These are phyloP conservation scores for Sporothrix brasiliensis DNA, from an alignment of 2,329 filamentous ascomycete genomes.

Conservation along the genomic window DNA sequence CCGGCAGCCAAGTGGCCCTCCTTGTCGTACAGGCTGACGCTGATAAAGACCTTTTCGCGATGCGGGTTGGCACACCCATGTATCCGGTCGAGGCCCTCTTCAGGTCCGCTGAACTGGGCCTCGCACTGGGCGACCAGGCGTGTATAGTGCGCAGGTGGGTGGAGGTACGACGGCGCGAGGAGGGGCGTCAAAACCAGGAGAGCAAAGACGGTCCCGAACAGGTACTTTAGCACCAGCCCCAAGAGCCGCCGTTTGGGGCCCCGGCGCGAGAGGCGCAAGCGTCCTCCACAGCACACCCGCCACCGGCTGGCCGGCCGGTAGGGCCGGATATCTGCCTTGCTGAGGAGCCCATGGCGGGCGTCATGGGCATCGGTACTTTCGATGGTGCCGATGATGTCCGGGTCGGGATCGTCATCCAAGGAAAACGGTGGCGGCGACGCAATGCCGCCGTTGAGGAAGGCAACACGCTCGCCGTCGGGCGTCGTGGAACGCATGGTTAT, in stretches of 20 bases:
- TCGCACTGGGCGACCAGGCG: constrained; percentile 42
- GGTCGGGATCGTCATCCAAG: constrained; percentile 20
- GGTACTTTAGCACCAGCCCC: background rate
- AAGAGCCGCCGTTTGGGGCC: background rate
- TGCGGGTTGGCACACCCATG: constrained; percentile 46
- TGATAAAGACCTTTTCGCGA: constrained; percentile 72
- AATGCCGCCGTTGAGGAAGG: constrained; percentile 19
- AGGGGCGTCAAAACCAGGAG: constrained; percentile 36
- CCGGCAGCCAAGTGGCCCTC: constrained; percentile 63
- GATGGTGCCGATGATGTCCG: background rate
- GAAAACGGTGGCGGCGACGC: constrained; percentile 16
- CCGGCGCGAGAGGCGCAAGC: background rate
- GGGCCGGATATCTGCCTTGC: background rate
- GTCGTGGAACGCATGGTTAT: constrained; percentile 20
- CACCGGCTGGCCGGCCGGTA: background rate
- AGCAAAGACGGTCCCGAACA: background rate
- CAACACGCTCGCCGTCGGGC: constrained; percentile 27
- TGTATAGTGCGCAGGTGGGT: constrained; percentile 46
- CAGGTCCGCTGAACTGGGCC: constrained; percentile 34
- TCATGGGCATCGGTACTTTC: background rate
- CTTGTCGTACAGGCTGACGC: constrained; percentile 69
- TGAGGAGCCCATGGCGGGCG: background rate
- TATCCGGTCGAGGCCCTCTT: constrained; percentile 24
- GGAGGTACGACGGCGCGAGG: constrained; percentile 50
- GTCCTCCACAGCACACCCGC: background rate